Evolutionary conservation across 257 asterid genomes (phyloP), one percentile per base, ranked within the genome.

Genomic region (Solanum sitiens): DNA sequence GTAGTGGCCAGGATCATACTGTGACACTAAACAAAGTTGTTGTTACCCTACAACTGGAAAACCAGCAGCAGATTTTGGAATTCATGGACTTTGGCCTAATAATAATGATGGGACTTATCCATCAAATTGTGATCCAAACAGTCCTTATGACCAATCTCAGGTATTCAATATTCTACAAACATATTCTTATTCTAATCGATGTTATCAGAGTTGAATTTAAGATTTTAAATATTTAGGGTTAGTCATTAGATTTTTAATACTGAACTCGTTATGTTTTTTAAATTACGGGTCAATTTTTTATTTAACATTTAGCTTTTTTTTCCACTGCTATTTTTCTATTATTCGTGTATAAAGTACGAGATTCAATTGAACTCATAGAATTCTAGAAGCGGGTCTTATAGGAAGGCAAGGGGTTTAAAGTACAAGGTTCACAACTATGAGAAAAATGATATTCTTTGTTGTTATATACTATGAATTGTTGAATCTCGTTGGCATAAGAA

Each of bases 1-100:
- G 86, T 87, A 95, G 98, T 95, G 98, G 98, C 98, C 98, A 50
- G 98, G 97, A 33, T 94, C 98, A 3, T 95, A 91, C 39, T 95
- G 98, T 18, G 98, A 95, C 83, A 91, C 96, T 15, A 92, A 90
- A 59, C 89, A 91, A 77, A 94, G 98, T 56, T 95, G 98, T 87
- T 95, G 98, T 88, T 95, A 95, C 65, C 98, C 98, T 9, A 93
- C 92, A 53, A 89, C 93, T 11, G 98, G 98, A 32, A 95, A 95
- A 87, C 98, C 98, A 1, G 89, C 93, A 23, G 79, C 95, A 1
- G 94, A 95, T 68, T 95, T 95, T 44, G 96, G 98, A 27, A 92
- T 95, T 72, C 98, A 95, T 85, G 98, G 98, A 47, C 94, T 95
- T 7, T 95, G 98, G 98, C 98, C 98, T 1, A 94, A 92, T 63